Evolutionary conservation across 805 yeast genomes (phyloP).

Genomic region (Cyberlindnera lachancei): DNA sequence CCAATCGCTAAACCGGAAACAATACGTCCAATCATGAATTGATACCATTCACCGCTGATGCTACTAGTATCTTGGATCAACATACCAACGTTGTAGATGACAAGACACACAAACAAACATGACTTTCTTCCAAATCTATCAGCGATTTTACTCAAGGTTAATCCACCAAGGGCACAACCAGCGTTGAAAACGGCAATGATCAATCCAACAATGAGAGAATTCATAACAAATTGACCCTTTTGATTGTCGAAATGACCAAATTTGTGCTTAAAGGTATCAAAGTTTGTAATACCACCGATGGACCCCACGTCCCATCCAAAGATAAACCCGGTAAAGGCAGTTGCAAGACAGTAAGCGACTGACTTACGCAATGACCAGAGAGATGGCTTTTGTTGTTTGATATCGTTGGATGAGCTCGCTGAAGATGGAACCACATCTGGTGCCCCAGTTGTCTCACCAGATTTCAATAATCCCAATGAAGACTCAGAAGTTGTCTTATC

Average conservation of each 20-base stretch:
- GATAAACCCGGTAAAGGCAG: slow-evolving; percentile 65
- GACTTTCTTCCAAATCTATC: slow-evolving; percentile 54
- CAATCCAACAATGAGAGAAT: slow-evolving; percentile 43
- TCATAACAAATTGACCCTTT: slow-evolving; percentile 26
- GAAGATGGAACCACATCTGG: too few species aligned
- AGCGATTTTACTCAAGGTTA: slow-evolving; percentile 46
- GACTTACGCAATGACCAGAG: slow-evolving; percentile 1
- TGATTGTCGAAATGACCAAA: slow-evolving; percentile 38
- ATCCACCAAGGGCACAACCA: slow-evolving; percentile 68
- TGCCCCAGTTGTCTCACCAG: too few species aligned
- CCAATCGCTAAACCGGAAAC: slow-evolving; percentile 77
- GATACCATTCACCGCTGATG: slow-evolving; percentile 42
- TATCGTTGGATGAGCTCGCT: too few species aligned
- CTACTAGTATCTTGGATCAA: slow-evolving; percentile 50
- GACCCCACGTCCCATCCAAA: slow-evolving; percentile 80
- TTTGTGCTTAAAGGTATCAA: slow-evolving; percentile 45
- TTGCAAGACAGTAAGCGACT: slow-evolving; percentile 25
- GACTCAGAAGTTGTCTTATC: too few species aligned
- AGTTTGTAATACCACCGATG: slow-evolving; percentile 61
- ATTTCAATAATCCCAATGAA: too few species aligned
- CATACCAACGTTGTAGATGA: slow-evolving; percentile 53
- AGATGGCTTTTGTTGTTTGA: too few species aligned
- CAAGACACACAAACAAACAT: slow-evolving; percentile 46
- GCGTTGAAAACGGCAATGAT: slow-evolving; percentile 52
- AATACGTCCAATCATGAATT: slow-evolving; percentile 55